A percentile compares a stretch with the other conserved stretches of the same genome.
Evolutionary conservation across 2,329 filamentous ascomycete genomes (phyloP).

Genomic region (Leptographium flavum): DNA sequence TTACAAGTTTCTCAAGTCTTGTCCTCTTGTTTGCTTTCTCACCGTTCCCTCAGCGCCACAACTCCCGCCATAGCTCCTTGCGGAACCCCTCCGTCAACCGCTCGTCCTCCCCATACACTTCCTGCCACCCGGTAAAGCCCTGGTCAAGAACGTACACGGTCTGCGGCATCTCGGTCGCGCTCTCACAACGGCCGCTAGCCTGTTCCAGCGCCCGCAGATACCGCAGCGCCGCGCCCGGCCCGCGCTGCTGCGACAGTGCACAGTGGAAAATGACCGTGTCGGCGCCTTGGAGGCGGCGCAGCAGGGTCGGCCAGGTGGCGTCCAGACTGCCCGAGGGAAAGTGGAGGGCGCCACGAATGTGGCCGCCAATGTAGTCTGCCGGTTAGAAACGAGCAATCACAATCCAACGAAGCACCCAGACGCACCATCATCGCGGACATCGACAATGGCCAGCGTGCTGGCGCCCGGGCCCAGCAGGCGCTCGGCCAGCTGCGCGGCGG

Average conservation of each 20-base stretch:
- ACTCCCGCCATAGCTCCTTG: slow-evolving; percentile 62
- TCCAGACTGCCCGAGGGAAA: slow-evolving; percentile 62
- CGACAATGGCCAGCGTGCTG: slow-evolving; percentile 56
- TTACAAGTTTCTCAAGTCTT: too few species aligned
- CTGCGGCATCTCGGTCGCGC: slow-evolving; percentile 40
- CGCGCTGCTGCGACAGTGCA: slow-evolving; percentile 78
- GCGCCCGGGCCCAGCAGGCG: slow-evolving; percentile 39
- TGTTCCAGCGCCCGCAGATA: slow-evolving; percentile 57
- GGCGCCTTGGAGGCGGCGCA: slow-evolving; percentile 61
- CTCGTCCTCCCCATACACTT: slow-evolving; percentile 63
- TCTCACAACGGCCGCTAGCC: slow-evolving; percentile 6
- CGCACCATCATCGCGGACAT: slow-evolving; percentile 73
- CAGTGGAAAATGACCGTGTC: slow-evolving; percentile 90
- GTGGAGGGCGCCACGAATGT: slow-evolving; percentile 67
- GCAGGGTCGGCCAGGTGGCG: slow-evolving; percentile 64
- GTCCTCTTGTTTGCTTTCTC: too few species aligned
- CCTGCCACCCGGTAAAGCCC: slow-evolving; percentile 84
- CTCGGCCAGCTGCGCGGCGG: slow-evolving; percentile 51
- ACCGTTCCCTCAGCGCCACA: background rate
- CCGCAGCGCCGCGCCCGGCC: slow-evolving; percentile 66
- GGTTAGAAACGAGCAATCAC: background rate
- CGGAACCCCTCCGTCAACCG: slow-evolving; percentile 70
- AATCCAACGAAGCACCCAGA: background rate
- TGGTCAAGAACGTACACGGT: slow-evolving; percentile 68
- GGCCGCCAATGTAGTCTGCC: slow-evolving; percentile 75